phyloP scores from a whole-genome alignment of 805 yeast genomes.

The Hanseniaspora singularis region DNA sequence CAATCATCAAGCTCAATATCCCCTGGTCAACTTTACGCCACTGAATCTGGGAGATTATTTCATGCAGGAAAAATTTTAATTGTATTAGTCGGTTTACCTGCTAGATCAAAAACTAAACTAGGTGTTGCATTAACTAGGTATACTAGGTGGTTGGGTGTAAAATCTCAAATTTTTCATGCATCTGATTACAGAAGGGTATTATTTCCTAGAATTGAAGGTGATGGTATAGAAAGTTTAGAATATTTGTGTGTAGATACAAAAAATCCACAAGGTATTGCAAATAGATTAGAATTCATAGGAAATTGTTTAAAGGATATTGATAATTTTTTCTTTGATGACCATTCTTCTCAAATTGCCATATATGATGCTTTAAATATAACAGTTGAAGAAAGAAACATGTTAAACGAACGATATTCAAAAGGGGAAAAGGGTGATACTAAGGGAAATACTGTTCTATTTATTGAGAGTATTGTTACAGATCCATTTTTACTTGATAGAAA shows the following conservation, averaged over 20 bases:
- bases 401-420: constrained; percentile 42
- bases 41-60: constrained; percentile 82
- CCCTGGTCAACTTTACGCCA: constrained; percentile 87
- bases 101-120: constrained; percentile 87
- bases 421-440: constrained; percentile 8
- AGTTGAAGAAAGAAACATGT: constrained; percentile 48
- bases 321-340: constrained; percentile 50
- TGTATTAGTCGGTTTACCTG: constrained; percentile 84
- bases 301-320: constrained; percentile 59
- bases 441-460: constrained; percentile 65
- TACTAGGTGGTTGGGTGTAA: constrained; percentile 91
- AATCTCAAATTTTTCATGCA: constrained; percentile 79
- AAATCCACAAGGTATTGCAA: constrained; percentile 36
- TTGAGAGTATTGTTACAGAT: constrained; percentile 78
- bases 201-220: constrained; percentile 17
- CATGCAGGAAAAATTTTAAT: constrained; percentile 92
- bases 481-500: constrained; percentile 55
- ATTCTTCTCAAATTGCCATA: constrained; percentile 86
- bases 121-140: constrained; percentile 86
- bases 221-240: constrained; percentile 29
- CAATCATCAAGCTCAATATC: constrained; percentile 43
- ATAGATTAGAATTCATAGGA: constrained; percentile 47
- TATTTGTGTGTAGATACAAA: constrained; percentile 50
- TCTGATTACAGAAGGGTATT: constrained; percentile 71
- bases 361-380: constrained; percentile 91